These are phyloP conservation scores for Penicillium simplicissimum DNA, from an alignment of 495 filamentous ascomycete genomes.

Conservation along the genomic window DNA sequence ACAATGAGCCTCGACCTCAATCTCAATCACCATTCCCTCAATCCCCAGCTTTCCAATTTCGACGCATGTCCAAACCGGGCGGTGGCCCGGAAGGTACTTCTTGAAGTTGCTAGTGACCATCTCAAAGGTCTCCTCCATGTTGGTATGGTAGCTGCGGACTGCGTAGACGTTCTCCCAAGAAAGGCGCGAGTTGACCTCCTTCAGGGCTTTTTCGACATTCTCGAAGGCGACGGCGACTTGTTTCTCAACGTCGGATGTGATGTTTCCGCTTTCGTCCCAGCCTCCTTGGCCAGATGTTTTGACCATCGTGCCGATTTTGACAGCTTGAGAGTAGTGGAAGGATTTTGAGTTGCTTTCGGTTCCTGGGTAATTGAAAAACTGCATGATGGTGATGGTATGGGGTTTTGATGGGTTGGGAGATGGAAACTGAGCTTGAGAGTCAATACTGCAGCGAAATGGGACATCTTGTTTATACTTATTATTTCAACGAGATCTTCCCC, in stretches of 20 bases:
- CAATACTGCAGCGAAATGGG: not conserved
- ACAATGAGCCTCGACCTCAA: conserved; percentile 18
- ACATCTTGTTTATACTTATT: not conserved
- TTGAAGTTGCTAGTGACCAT: conserved; percentile 21
- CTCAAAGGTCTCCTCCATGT: conserved; percentile 18
- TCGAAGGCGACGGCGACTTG: conserved; percentile 18
- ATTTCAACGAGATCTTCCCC: not conserved
- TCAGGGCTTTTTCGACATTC: conserved; percentile 16
- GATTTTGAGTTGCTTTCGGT: conserved; percentile 19
- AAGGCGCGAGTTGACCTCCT: conserved; percentile 11
- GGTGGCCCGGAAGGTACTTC: conserved; percentile 9
- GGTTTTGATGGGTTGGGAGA: not conserved
- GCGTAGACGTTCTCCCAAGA: conserved; percentile 21
- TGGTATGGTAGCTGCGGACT: conserved; percentile 19
- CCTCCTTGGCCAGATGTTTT: conserved; percentile 23
- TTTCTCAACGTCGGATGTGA: conserved; percentile 7
- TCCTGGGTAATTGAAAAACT: conserved; percentile 19
- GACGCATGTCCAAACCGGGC: conserved; percentile 21
- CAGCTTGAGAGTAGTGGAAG: conserved; percentile 21
- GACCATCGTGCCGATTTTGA: conserved; percentile 12
- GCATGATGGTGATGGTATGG: not conserved
- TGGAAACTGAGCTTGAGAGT: not conserved
- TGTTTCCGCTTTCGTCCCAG: conserved; percentile 15
- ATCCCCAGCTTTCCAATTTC: conserved; percentile 20
- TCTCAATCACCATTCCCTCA: conserved; percentile 18